A percentile compares a stretch with the other conserved stretches of the same genome.
phyloP scores from a whole-genome alignment of 2,329 filamentous ascomycete species.

The Atkinsonella texensis region DNA sequence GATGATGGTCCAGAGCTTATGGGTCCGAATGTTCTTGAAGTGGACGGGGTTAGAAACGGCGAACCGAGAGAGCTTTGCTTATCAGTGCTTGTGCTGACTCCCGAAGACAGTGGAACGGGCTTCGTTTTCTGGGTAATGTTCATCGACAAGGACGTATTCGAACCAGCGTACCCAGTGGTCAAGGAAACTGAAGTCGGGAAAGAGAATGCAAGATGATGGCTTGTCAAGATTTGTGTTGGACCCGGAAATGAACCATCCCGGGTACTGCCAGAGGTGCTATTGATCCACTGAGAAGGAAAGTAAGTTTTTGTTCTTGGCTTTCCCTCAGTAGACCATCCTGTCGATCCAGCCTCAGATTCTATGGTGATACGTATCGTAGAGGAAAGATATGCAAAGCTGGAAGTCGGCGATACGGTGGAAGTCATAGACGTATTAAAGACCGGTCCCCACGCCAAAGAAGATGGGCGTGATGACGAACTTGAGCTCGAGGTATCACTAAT shows the following conservation, averaged over 20 bases:
- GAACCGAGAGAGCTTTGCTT: not conserved
- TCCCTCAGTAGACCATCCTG: not conserved
- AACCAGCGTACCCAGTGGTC: not conserved
- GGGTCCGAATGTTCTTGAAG: not conserved
- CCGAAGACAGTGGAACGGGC: not conserved
- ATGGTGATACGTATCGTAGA: not conserved
- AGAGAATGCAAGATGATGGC: not conserved
- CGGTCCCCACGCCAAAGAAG: not conserved
- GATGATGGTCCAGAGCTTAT: not conserved
- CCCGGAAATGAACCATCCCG: not conserved
- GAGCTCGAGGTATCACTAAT: not conserved
- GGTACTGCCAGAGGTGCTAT: conserved; percentile 1
- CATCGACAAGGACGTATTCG: not conserved
- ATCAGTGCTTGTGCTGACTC: not conserved
- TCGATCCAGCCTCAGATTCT: not conserved
- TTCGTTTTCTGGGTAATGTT: not conserved
- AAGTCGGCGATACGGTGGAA: not conserved
- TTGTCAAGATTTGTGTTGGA: not conserved
- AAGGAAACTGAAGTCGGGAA: conserved; percentile 1
- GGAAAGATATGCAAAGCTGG: not conserved
- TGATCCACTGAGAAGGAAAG: conserved; percentile 4
- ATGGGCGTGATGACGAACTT: not conserved
- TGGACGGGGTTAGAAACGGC: not conserved
- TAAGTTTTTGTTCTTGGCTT: conserved; percentile 3
- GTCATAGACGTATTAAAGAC: not conserved